Evolutionary conservation across 2,329 filamentous ascomycete genomes (phyloP), one percentile per base, ranked within the genome.

Genomic region (Fusarium anguioides): DNA sequence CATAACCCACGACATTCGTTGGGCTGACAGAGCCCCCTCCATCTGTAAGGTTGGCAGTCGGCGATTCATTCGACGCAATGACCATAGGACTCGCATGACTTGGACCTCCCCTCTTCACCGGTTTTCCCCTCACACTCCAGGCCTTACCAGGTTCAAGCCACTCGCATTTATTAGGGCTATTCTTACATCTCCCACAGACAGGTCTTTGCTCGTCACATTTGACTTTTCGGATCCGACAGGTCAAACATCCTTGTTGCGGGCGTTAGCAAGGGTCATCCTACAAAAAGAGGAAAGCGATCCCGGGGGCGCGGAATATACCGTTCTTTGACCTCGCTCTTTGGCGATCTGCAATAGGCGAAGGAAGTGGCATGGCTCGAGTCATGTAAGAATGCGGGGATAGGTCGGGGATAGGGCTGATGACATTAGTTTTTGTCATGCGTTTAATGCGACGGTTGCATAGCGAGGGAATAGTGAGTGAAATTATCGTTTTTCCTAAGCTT

Each of bases 141-240:
- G 69, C 26, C 12, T 51, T 49, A 0, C 69, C 69, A 0, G 64
- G 57, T 29, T 68, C 64, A 23, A 71, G 51, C 69, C 69, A 71
- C 35, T 71, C 69, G 17, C 69, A 71, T 27, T 66, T 64, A 4
- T 64, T 51, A 1, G 69, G 60, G 12, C 66, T 52, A 17, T 60
- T 66, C 23, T 64, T 52, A 11, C 69, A 71, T 52, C 66, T 41
- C 20, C 61, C 44, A 39, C 69, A 71, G 15, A 68, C 40, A 0
- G 69, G 69, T 5, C 69, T 48, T 24, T 24, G 49, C 35, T 71
- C 69, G 4, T 71, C 69, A 26, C 69, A 72, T 24, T 71, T 71
- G 26, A 71, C 69, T 27, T 71, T 71, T 8, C 69, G 66, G 9
- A 72, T 68, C 8, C 69, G 69, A 24, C 69, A 71, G 2, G 69